These are phyloP conservation scores for Bertia moriformis DNA, from an alignment of 2,329 filamentous ascomycete genomes.

Conservation along the genomic window DNA sequence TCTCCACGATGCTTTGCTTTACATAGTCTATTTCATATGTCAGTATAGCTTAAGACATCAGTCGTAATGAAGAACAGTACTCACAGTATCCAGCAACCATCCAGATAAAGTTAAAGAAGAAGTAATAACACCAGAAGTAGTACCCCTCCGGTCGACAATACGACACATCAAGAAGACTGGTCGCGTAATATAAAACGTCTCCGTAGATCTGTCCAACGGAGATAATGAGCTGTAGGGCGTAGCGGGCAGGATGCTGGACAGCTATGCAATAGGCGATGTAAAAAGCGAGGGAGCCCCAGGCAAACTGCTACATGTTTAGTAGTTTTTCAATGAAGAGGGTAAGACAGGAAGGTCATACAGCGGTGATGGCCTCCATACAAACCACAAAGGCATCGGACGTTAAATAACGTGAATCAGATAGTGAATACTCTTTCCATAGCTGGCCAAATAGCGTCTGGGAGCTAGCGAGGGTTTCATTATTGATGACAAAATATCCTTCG, in stretches of 20 bases:
- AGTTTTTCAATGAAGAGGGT: not conserved
- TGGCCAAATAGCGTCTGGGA: conserved; percentile 30
- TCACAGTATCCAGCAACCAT: conserved; percentile 27
- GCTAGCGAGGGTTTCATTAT: conserved; percentile 23
- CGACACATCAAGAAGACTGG: conserved; percentile 25
- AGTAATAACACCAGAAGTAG: conserved; percentile 37
- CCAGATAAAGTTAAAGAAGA: conserved; percentile 37
- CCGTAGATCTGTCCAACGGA: conserved; percentile 35
- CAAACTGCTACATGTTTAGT: conserved; percentile 13
- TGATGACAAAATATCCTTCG: conserved; percentile 31
- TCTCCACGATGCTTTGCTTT: not conserved
- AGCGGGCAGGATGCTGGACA: conserved; percentile 25
- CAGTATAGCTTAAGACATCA: not conserved
- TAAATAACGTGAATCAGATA: conserved; percentile 40
- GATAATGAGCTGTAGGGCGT: conserved; percentile 30
- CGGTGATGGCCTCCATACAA: conserved; percentile 39
- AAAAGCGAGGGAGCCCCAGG: conserved; percentile 38
- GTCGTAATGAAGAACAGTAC: conserved; percentile 1
- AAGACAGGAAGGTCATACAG: conserved; percentile 10
- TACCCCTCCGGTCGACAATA: conserved; percentile 33
- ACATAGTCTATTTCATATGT: not conserved
- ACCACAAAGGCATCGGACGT: conserved; percentile 35
- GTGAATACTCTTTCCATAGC: conserved; percentile 42
- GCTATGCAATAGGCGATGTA: conserved; percentile 26
- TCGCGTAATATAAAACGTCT: conserved; percentile 34